Evolutionary conservation across 331 rosid genomes (phyloP).

Genomic region (Quercus tomentella): DNA sequence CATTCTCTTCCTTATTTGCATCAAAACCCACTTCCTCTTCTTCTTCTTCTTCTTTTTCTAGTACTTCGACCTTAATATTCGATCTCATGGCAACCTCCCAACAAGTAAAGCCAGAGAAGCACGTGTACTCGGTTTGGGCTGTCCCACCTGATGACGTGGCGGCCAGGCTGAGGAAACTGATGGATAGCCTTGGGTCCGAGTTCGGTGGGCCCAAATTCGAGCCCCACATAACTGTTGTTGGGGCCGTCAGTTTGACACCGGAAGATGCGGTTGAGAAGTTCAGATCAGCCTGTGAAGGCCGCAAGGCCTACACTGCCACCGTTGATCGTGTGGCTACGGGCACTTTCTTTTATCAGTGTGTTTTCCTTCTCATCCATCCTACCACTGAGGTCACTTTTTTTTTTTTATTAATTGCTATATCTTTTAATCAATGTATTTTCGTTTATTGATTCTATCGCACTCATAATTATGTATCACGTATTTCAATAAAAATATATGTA

Average conservation of each 20-base stretch:
- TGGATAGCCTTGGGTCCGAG: slow-evolving; percentile 60
- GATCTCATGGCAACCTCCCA: slow-evolving; percentile 24
- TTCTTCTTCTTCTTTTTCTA: too few species aligned
- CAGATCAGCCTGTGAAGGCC: slow-evolving; percentile 47
- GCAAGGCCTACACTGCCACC: slow-evolving; percentile 51
- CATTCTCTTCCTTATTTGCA: not conserved
- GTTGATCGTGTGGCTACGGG: slow-evolving; percentile 65
- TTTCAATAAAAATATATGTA: too few species aligned
- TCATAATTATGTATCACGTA: too few species aligned
- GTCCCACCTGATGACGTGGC: slow-evolving; percentile 64
- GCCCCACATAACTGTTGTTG: slow-evolving; percentile 90
- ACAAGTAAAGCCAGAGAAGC: not conserved
- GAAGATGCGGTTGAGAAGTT: slow-evolving; percentile 61
- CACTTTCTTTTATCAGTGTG: slow-evolving; percentile 76
- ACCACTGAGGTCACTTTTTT: slow-evolving; percentile 40
- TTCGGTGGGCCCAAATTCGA: slow-evolving; percentile 73
- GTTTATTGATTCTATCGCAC: too few species aligned
- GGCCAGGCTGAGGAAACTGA: slow-evolving; percentile 38
- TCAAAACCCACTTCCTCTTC: not conserved
- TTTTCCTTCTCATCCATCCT: slow-evolving; percentile 69
- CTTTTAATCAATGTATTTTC: too few species aligned
- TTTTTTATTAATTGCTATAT: not conserved
- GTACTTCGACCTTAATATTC: not conserved
- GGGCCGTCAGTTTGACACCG: slow-evolving; percentile 51
- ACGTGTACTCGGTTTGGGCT: slow-evolving; percentile 83